These are phyloP conservation scores for Rugonectria rugulosa DNA, from an alignment of 2,329 filamentous ascomycete genomes.

Conservation along the genomic window DNA sequence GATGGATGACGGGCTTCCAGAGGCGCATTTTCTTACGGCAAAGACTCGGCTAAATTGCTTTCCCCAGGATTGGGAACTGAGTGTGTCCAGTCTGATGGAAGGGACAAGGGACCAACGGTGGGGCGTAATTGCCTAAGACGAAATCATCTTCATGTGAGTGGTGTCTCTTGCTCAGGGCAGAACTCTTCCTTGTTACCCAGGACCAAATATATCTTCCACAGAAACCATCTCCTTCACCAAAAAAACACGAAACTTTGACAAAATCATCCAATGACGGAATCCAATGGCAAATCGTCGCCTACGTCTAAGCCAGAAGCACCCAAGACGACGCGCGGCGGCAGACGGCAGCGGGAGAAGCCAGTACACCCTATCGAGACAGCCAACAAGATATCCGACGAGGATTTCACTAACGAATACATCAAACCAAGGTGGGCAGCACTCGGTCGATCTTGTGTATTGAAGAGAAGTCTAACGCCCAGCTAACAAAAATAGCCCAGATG, in stretches of 20 bases:
- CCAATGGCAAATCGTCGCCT: neutral
- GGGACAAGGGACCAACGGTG: no score
- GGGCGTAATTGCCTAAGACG: neutral
- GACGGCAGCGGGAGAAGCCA: constrained; percentile 25
- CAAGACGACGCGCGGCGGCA: constrained; percentile 19
- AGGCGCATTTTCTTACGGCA: constrained; percentile 19
- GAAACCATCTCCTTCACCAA: neutral
- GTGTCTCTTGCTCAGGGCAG: constrained; percentile 5
- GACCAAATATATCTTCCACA: neutral
- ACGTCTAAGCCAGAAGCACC: constrained; percentile 9
- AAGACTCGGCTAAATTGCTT: constrained; percentile 16
- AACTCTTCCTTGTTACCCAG: neutral
- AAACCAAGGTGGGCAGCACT: constrained; percentile 49
- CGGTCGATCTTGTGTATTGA: neutral
- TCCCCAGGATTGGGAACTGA: neutral
- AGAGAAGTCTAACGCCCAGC: neutral
- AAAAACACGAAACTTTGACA: neutral
- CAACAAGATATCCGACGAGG: constrained; percentile 55
- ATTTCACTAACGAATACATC: constrained; percentile 59
- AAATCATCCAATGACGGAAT: constrained; percentile 20
- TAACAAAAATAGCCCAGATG: constrained; percentile 24
- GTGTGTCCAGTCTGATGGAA: neutral
- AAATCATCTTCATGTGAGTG: neutral
- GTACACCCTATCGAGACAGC: constrained; percentile 54
- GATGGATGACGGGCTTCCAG: constrained; percentile 26